Percentiles rank a stretch among this genome's conserved stretches.
Conservation (phyloP, 306 rosid species). For the Comarum palustre region DNA sequence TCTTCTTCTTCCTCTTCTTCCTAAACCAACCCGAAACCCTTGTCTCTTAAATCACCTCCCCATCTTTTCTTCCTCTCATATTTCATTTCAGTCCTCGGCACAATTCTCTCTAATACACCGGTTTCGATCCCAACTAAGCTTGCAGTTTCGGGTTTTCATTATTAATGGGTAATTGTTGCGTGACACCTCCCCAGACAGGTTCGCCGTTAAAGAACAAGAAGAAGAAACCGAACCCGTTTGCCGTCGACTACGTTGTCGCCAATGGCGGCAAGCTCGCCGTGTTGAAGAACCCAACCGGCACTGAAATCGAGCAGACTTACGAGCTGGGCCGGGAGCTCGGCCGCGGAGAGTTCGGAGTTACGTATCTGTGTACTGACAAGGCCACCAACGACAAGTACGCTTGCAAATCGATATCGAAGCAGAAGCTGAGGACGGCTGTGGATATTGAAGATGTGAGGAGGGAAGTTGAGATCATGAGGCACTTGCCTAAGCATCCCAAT, state of each 20-base stretch:
- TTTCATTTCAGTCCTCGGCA: too few relatives aligned
- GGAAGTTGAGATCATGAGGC: conserved; percentile 90
- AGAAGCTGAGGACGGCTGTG: conserved; percentile 70
- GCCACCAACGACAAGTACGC: conserved; percentile 50
- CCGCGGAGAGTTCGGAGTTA: conserved; percentile 86
- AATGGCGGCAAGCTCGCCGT: conserved; percentile 44
- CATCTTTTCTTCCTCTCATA: neutral
- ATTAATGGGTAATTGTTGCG: conserved; percentile 86
- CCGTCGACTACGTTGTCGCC: conserved; percentile 36
- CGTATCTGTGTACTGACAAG: conserved; percentile 76
- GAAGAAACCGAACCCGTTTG: conserved; percentile 62
- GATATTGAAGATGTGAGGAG: conserved; percentile 88
- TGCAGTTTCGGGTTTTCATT: neutral
- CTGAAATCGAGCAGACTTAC: conserved; percentile 59
- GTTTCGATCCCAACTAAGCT: neutral
- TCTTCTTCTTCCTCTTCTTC: too few relatives aligned
- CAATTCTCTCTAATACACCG: too few relatives aligned
- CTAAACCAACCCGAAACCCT: conserved; percentile 5
- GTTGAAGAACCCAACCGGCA: conserved; percentile 64
- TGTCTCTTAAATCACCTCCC: conserved; percentile 10
- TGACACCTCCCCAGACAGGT: conserved; percentile 38
- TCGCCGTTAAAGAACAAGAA: conserved; percentile 28
- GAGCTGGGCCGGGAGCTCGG: conserved; percentile 87
- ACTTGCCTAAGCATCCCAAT: conserved; percentile 59
- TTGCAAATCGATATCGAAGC: conserved; percentile 88